Evolutionary conservation across 345 rosid species (phyloP), one percentile per base, ranked within the genome.

Genomic region (Microthlaspi erraticum): DNA sequence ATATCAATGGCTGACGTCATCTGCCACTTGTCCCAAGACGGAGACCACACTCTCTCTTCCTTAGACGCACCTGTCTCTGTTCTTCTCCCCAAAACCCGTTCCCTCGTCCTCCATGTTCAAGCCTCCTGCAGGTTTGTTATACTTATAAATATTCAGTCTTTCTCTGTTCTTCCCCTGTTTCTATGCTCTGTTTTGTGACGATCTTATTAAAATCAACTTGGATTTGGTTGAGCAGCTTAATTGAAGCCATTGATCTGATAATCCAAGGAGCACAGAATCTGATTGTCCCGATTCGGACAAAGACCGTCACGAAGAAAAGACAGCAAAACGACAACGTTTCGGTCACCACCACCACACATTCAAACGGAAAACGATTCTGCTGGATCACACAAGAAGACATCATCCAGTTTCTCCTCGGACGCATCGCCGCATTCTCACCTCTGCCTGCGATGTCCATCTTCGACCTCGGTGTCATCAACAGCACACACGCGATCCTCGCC

Each of bases 341-440:
- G 2, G 13, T 42, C 55, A 29, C 77, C 26, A 53, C 64, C 33
- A 83, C 85, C 6, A 41, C 63, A 48, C 92, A 87, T 75, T 89
- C 85, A 61, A 55, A 81, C 49, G 95, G 93, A 68, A 78, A 61
- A 1, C 85, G 90, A 51, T 93, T 86, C 82, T 90, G 98, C 80
- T 93, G 98, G 98, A 46, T 93, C 18, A 85, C 96, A 5, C 93
- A 88, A 61, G 98, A 93, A 79, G 98, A 93, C 73, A 80, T 93
- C 56, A 70, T 93, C 70, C 80, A 90, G 13, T 88, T 84, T 87
- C 84, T 91, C 54, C 85, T 93, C 19, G 81, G 88, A 62, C 81
- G 84, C 31, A 91, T 93, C 52, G 94, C 89, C 36, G 73, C 82
- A 3, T 91, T 91, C 78, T 86, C 94, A 11, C 93, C 96, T 2